phyloP scores from a whole-genome alignment of 345 rosid species.

The Eutrema japonicum region DNA sequence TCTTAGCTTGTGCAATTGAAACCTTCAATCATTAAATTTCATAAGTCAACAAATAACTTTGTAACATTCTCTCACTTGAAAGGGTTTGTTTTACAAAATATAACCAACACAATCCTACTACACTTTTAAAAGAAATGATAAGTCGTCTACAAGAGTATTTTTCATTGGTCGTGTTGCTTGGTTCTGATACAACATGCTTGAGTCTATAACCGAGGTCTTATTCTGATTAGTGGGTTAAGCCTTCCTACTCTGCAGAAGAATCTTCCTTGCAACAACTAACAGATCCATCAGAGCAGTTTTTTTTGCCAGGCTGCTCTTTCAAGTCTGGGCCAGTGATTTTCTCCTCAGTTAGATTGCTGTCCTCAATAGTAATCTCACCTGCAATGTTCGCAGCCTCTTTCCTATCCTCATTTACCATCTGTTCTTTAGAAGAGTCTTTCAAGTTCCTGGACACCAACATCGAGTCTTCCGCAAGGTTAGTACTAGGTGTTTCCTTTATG shows the following conservation, averaged over 20 bases:
- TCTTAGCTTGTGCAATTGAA: neutral
- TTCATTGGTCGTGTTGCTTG: conserved; percentile 3
- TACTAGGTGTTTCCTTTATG: conserved; percentile 35
- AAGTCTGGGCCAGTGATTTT: conserved; percentile 27
- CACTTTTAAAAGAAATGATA: neutral
- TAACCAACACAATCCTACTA: conserved; percentile 13
- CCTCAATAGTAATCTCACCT: conserved; percentile 34
- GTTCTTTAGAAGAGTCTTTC: conserved; percentile 49
- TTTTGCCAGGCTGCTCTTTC: conserved; percentile 38
- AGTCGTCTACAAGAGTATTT: conserved; percentile 1
- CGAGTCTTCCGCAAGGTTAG: conserved; percentile 42
- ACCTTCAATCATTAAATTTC: neutral
- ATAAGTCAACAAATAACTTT: neutral
- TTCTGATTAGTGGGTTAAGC: conserved; percentile 51
- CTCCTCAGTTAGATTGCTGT: conserved; percentile 35
- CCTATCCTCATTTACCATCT: conserved; percentile 35
- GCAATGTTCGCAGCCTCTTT: conserved; percentile 38
- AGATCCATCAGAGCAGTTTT: conserved; percentile 25
- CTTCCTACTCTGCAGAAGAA: conserved; percentile 35
- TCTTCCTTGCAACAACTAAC: conserved; percentile 44
- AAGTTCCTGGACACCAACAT: conserved; percentile 7
- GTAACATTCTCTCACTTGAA: neutral
- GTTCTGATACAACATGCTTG: neutral
- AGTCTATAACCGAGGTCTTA: conserved; percentile 7
- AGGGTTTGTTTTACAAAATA: neutral